These are phyloP conservation scores for Bisporella sp. DNA, from an alignment of 2,329 filamentous ascomycete genomes.

Conservation along the genomic window DNA sequence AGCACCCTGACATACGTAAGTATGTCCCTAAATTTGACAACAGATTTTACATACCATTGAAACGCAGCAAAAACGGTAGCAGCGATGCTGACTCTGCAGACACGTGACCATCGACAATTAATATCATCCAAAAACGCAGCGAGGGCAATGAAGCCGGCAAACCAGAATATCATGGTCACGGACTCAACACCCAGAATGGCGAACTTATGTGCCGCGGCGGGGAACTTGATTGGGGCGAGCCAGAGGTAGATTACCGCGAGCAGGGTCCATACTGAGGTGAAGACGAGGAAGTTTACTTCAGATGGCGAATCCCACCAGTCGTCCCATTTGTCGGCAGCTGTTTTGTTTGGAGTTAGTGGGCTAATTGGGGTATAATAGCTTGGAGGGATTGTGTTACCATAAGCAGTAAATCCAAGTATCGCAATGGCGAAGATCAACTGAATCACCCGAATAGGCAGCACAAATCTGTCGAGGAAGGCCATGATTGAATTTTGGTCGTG, in stretches of 20 bases:
- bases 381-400: conserved; percentile 42
- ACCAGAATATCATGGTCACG: conserved; percentile 82
- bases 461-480: background rate
- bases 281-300: conserved; percentile 70
- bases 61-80: conserved; percentile 40
- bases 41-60: conserved; percentile 33
- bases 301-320: conserved; percentile 36
- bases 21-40: background rate
- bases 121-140: conserved; percentile 57
- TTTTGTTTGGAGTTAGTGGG: background rate
- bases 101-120: conserved; percentile 29
- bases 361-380: background rate
- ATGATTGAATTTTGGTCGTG: background rate
- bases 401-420: conserved; percentile 67
- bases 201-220: conserved; percentile 53
- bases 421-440: conserved; percentile 63
- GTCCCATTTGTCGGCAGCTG: background rate
- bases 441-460: background rate
- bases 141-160: conserved; percentile 74
- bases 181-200: conserved; percentile 61
- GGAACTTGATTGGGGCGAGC: conserved; percentile 56
- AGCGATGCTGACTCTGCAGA: conserved; percentile 25
- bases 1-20: background rate
- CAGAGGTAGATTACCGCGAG: conserved; percentile 65
- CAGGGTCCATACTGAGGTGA: conserved; percentile 70